phyloP scores from a whole-genome alignment of 345 rosid genomes.

The Populus davidiana region DNA sequence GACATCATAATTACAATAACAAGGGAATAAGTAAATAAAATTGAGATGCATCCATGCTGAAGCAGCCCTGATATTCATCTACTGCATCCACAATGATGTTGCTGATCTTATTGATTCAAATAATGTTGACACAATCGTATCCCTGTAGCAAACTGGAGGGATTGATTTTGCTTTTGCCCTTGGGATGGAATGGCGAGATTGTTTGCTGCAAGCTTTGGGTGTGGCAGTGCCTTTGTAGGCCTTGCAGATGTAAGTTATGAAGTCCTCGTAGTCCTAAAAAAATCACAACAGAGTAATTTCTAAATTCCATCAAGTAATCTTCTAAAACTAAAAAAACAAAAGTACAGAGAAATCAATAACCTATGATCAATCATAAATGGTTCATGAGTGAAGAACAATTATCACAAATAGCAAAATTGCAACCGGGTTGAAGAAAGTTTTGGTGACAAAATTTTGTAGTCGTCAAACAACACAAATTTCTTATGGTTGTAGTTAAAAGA shows the following conservation, averaged over 20 bases:
- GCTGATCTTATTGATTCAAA: constrained; percentile 19
- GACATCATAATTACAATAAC: neutral
- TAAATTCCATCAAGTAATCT: neutral
- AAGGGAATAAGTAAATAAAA: neutral
- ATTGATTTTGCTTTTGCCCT: constrained; percentile 15
- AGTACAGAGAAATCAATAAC: neutral
- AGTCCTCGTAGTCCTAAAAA: constrained; percentile 71
- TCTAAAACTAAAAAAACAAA: neutral
- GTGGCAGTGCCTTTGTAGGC: constrained; percentile 53
- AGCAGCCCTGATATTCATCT: constrained; percentile 5
- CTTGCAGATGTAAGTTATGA: constrained; percentile 71
- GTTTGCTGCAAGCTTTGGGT: constrained; percentile 53
- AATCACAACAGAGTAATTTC: neutral
- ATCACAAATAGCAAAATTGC: neutral
- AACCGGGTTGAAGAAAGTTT: neutral
- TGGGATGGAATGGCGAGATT: constrained; percentile 10
- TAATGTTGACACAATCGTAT: constrained; percentile 9
- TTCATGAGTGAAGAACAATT: neutral
- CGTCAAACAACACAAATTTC: neutral
- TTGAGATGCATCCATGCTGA: constrained; percentile 2
- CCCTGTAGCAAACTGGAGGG: constrained; percentile 44
- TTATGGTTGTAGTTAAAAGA: constrained; percentile 2
- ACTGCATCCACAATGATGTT: constrained; percentile 23
- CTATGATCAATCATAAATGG: neutral
- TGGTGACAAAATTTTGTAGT: neutral